Evolutionary conservation across 495 filamentous ascomycete genomes (phyloP), one percentile per base, ranked within the genome.

Genomic region (Neurospora sp.): DNA sequence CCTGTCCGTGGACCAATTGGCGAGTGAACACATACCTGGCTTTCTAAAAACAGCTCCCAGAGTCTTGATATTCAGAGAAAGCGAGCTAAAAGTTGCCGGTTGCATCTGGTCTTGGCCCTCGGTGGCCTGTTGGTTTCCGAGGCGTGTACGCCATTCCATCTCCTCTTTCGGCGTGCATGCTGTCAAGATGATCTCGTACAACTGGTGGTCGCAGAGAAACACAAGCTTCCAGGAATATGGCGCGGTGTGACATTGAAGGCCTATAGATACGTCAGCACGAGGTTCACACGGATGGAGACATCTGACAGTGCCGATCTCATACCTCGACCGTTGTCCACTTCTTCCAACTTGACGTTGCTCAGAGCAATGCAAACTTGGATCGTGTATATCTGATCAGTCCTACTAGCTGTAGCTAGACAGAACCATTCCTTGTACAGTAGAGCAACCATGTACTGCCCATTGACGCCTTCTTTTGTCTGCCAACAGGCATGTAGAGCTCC

Each of bases 171-270:
- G 86, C 0, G 93, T 95, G 75, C 94, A 97, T 45, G 94, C 95
- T 77, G 92, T 97, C 77, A 97, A 85, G 28, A 97, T 90, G 39
- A 97, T 78, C 82, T 98, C 96, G 79, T 91, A 96, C 24, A 92
- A 86, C 48, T 91, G 89, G 74, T 92, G 87, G 62, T 91, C 86
- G 54, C 88, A 86, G 76, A 94, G 91, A 76, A 98, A 98, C 19
- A 92, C 84, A n/a, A 98, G 79, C 80, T 98, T 99, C 95, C 94
- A 98, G 3, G 94, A 94, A 79, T 93, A 93, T 15, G 90, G 89
- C 28, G 92, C 93, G 24, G 90, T 92, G 77, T 95, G 89, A 78
- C 94, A 98, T 82, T 92, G 92, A 8, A 97, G 81, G 3, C 94
- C 94, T 97, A 74, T 69, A 19, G 8, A 39, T 17, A 15, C 8